These are phyloP conservation scores for Colletotrichum eremochloae DNA, from an alignment of 2,329 filamentous ascomycete genomes.

Conservation along the genomic window DNA sequence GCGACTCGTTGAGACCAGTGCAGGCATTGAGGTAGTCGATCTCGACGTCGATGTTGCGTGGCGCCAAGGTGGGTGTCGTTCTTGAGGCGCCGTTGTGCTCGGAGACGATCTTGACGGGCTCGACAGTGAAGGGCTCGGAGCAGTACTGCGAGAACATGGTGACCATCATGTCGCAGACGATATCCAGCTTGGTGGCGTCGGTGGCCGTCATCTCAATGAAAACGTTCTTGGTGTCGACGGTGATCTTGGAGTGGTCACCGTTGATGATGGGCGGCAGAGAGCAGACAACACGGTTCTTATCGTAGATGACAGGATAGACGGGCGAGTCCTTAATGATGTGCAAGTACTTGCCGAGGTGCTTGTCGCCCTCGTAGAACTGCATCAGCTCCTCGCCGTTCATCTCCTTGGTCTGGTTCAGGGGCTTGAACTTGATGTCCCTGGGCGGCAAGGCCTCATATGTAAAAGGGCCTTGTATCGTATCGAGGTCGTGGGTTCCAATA, in stretches of 20 bases:
- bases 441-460: constrained; percentile 93
- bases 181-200: constrained; percentile 95
- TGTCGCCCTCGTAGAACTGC: constrained; percentile 95
- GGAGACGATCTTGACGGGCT: constrained; percentile 92
- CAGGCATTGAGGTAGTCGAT: constrained; percentile 95
- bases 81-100: constrained; percentile 89
- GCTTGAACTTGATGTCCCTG: constrained; percentile 91
- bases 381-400: constrained; percentile 93
- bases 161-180: constrained; percentile 95
- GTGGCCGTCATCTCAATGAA: constrained; percentile 98
- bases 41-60: constrained; percentile 83
- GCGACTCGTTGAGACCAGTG: constrained; percentile 83
- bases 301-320: constrained; percentile 96
- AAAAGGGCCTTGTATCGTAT: constrained; percentile 94
- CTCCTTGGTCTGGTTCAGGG: constrained; percentile 90
- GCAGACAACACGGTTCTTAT: constrained; percentile 87
- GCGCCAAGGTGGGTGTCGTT: constrained; percentile 83
- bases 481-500: constrained; percentile 96
- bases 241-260: constrained; percentile 96
- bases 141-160: constrained; percentile 98
- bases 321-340: constrained; percentile 95
- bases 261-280: constrained; percentile 99
- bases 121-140: constrained; percentile 88
- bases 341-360: constrained; percentile 88
- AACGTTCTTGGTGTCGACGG: constrained; percentile 88